Percentiles rank a stretch among this genome's conserved stretches.
Evolutionary conservation across 345 rosid species (phyloP).

Genomic region (Aquilaria yunnanensis): DNA sequence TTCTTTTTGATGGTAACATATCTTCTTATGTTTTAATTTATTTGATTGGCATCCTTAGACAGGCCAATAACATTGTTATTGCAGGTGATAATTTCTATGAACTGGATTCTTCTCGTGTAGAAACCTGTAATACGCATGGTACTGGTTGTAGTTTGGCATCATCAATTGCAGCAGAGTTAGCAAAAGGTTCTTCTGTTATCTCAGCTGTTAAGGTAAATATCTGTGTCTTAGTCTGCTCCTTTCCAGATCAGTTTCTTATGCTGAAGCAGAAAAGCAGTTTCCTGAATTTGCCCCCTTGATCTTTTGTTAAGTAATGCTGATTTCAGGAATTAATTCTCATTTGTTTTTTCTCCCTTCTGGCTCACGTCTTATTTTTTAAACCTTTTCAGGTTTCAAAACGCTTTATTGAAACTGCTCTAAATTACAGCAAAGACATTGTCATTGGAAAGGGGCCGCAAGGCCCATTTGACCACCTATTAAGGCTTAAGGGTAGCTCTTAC

Average conservation of each 20-base stretch:
- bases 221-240: background rate
- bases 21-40: background rate
- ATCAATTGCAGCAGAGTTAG: slow-evolving; percentile 95
- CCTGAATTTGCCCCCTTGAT: background rate
- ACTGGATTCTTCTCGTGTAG: slow-evolving; percentile 55
- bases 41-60: background rate
- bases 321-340: too few species aligned
- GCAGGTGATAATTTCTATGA: slow-evolving; percentile 63
- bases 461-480: slow-evolving; percentile 80
- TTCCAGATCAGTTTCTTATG: background rate
- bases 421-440: slow-evolving; percentile 69
- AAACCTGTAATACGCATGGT: slow-evolving; percentile 82
- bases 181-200: slow-evolving; percentile 78
- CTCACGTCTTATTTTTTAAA: background rate
- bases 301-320: background rate
- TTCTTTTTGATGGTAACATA: slow-evolving; percentile 65
- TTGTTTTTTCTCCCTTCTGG: background rate
- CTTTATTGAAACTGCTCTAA: slow-evolving; percentile 50
- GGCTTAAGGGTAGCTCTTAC: slow-evolving; percentile 40
- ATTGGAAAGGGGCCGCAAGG: slow-evolving; percentile 91
- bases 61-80: slow-evolving; percentile 1
- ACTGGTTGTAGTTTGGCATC: slow-evolving; percentile 98
- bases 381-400: slow-evolving; percentile 68
- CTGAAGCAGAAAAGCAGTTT: background rate
- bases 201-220: slow-evolving; percentile 69